Evolutionary conservation across 140 eudicot species (phyloP).

Genomic region (Senecio squalidus): DNA sequence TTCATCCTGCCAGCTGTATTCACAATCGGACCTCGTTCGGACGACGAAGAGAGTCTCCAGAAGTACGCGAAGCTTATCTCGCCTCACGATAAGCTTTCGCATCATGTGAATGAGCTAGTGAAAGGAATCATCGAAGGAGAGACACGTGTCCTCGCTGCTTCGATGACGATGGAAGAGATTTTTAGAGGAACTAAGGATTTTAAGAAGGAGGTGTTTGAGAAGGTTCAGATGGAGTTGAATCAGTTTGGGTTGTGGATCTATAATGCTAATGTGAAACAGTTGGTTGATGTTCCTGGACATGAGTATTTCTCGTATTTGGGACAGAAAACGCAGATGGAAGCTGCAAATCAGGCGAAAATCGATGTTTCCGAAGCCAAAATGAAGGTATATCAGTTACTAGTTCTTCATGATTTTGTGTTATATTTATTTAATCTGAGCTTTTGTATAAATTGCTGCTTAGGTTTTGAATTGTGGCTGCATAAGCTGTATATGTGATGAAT

Average conservation of each 20-base stretch:
- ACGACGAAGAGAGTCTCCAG: constrained; percentile 35
- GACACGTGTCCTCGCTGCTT: constrained; percentile 71
- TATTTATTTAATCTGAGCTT: not conserved
- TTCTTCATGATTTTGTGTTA: not conserved
- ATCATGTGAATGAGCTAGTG: constrained; percentile 58
- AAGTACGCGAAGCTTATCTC: constrained; percentile 60
- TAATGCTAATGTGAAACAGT: constrained; percentile 61
- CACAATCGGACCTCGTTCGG: constrained; percentile 63
- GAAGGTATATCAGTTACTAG: constrained; percentile 21
- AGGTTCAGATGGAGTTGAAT: constrained; percentile 58
- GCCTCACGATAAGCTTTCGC: constrained; percentile 45
- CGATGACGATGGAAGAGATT: constrained; percentile 81
- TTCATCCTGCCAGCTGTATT: constrained; percentile 71
- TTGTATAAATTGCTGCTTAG: not conserved
- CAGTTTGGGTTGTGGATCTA: constrained; percentile 70
- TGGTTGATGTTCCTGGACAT: constrained; percentile 70
- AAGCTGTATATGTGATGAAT: not conserved
- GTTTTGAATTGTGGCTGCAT: not conserved
- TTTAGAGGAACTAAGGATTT: constrained; percentile 64
- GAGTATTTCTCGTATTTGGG: constrained; percentile 69
- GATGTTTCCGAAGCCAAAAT: constrained; percentile 64
- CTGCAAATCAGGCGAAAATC: constrained; percentile 56
- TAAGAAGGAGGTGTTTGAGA: constrained; percentile 57
- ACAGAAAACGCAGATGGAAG: constrained; percentile 70
- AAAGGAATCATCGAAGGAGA: constrained; percentile 74